Evolutionary conservation across 257 asterid species (phyloP).

Genomic region (Solanum dulcamara): DNA sequence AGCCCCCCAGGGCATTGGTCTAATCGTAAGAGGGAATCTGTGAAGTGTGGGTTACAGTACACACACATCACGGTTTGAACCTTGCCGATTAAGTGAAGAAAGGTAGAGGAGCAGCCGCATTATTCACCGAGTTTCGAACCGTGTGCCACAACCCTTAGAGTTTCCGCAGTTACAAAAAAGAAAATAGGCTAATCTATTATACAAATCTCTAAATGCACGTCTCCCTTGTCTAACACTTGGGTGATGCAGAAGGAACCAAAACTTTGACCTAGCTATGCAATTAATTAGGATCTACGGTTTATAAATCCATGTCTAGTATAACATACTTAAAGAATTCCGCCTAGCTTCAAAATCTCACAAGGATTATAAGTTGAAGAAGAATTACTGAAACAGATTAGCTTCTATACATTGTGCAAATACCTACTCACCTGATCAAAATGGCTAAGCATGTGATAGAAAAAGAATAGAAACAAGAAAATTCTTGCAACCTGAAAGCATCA

Average conservation of each 20-base stretch:
- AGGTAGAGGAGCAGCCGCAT: neutral
- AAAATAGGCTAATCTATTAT: neutral
- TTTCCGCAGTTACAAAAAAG: neutral
- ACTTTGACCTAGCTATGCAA: neutral
- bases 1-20: neutral
- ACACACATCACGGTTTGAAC: neutral
- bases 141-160: neutral
- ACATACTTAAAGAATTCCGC: neutral
- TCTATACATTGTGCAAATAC: neutral
- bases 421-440: constrained; percentile 77
- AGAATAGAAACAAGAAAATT: constrained; percentile 52
- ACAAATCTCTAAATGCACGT: neutral
- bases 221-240: neutral
- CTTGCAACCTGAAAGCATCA: constrained; percentile 64
- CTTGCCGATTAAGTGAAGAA: neutral
- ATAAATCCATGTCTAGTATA: neutral
- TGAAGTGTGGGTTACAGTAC: neutral
- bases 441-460: constrained; percentile 62
- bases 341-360: neutral
- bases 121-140: neutral
- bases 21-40: neutral
- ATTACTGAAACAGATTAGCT: neutral
- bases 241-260: neutral
- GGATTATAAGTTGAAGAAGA: neutral
- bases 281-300: neutral